Evolutionary conservation across 1,284 basidiomycete species (phyloP).

Genomic region (Sanguinoderma infundibulare): DNA sequence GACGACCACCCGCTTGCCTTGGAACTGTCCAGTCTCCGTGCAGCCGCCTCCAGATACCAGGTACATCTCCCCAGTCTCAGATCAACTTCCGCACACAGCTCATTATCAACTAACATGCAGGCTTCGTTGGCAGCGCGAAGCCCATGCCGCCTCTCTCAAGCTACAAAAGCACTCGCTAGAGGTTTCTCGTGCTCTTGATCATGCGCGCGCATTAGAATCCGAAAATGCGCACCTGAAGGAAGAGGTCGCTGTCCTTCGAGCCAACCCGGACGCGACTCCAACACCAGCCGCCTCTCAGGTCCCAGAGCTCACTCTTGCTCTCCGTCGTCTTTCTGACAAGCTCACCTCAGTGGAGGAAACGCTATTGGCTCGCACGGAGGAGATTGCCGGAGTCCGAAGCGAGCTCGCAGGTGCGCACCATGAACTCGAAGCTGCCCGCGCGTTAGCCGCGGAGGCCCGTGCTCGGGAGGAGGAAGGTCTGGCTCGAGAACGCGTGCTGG

Average conservation of each 20-base stretch:
- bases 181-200: slow-evolving; percentile 51
- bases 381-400: slow-evolving; percentile 46
- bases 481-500: slow-evolving; percentile 50
- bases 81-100: slow-evolving; percentile 25
- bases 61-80: slow-evolving; percentile 38
- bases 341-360: slow-evolving; percentile 59
- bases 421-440: slow-evolving; percentile 55
- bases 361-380: slow-evolving; percentile 52
- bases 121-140: slow-evolving; percentile 60
- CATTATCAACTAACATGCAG: slow-evolving; percentile 29
- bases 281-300: slow-evolving; percentile 55
- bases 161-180: slow-evolving; percentile 67
- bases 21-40: slow-evolving; percentile 66
- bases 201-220: slow-evolving; percentile 51
- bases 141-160: slow-evolving; percentile 64
- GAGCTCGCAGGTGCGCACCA: slow-evolving; percentile 48
- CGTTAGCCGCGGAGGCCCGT: slow-evolving; percentile 52
- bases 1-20: slow-evolving; percentile 68
- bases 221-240: slow-evolving; percentile 59
- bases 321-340: slow-evolving; percentile 71
- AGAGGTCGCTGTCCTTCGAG: slow-evolving; percentile 57
- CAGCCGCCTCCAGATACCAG: slow-evolving; percentile 71
- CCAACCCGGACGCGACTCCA: slow-evolving; percentile 47
- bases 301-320: slow-evolving; percentile 66
- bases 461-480: slow-evolving; percentile 56